Base-by-base conservation (phyloP, 1,284 basidiomycete genomes). In the Pseudozyma thailandica region DNA sequence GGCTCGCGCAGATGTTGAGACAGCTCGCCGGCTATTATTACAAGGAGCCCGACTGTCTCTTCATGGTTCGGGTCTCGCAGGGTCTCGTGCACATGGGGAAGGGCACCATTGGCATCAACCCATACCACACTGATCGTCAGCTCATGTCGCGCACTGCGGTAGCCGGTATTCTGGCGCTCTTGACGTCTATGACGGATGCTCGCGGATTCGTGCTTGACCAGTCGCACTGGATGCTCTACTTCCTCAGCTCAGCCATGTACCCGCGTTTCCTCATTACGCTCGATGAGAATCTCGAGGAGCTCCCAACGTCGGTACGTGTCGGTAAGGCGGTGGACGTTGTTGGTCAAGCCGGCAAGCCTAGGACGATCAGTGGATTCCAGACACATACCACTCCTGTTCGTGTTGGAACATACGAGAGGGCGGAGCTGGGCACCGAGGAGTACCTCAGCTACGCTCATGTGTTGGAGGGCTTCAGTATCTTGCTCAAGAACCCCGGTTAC, bases 31-130 rank as follows among this genome's bases (percentile, higher is more conserved):
- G 91, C 15, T 99, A 98, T 86, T 99, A 98, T 84, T 88, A 92
- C 85, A 98, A 97, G 84, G 96, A 99, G 84, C 90, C 94, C 3
- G 94, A 98, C 82, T 96, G 93, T 81, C 85, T 98, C 76, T 98
- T 99, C 85, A 92, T 93, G 87, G 95, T 98, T 13, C 90, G 96
- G 58, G 89, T 98, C 53, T 92, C 95, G 3, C 95, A 98, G 78
- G 96, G 96, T 21, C 84, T 98, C 66, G 91, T 98, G 15, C 93
- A 98, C 84, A 95, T 98, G 94, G 96, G 96, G 84, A 99, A 98
- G 85, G 96, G 96, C 35, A 97, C 94, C 9, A 91, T 99, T 79
- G 92, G 93, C n/a, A 87, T 99, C 80, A 97, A 95, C 83, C 95
- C 96, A 2, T 98, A 95, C 89, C 98, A 93, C 87, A 89, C 88